These are phyloP conservation scores for Solanum bulbocastanum DNA, from an alignment of 257 asterid genomes.

Conservation along the genomic window DNA sequence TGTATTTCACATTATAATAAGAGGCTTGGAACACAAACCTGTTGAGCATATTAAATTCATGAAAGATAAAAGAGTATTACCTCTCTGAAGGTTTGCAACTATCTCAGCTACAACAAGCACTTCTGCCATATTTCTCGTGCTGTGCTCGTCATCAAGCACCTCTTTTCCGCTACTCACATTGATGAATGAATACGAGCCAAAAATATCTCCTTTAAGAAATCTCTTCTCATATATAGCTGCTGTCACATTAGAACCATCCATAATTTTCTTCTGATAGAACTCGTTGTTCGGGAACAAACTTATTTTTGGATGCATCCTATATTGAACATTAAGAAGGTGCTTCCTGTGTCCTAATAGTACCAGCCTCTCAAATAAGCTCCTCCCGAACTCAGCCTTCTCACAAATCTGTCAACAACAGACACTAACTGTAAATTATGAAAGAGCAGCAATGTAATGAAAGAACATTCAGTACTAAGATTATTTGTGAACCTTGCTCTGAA, in stretches of 20 bases:
- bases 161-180: conserved; percentile 39
- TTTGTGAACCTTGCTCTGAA: conserved; percentile 33
- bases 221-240: conserved; percentile 2
- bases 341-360: conserved; percentile 30
- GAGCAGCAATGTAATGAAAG: neutral
- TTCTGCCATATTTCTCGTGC: conserved; percentile 42
- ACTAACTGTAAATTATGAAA: neutral
- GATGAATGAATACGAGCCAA: conserved; percentile 47
- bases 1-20: neutral
- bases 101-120: conserved; percentile 38
- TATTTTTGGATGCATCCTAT: conserved; percentile 54
- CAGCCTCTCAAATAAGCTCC: conserved; percentile 58
- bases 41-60: neutral
- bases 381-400: conserved; percentile 14
- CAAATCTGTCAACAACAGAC: neutral
- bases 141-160: conserved; percentile 17
- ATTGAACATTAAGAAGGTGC: conserved; percentile 44
- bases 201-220: conserved; percentile 23
- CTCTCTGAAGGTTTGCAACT: conserved; percentile 35
- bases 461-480: neutral
- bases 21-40: neutral
- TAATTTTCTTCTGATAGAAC: conserved; percentile 28
- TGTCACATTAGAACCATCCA: conserved; percentile 30
- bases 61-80: conserved; percentile 7
- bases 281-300: conserved; percentile 40